These are phyloP conservation scores for Rubroshorea leprosula DNA, from an alignment of 345 rosid species.

Conservation along the genomic window DNA sequence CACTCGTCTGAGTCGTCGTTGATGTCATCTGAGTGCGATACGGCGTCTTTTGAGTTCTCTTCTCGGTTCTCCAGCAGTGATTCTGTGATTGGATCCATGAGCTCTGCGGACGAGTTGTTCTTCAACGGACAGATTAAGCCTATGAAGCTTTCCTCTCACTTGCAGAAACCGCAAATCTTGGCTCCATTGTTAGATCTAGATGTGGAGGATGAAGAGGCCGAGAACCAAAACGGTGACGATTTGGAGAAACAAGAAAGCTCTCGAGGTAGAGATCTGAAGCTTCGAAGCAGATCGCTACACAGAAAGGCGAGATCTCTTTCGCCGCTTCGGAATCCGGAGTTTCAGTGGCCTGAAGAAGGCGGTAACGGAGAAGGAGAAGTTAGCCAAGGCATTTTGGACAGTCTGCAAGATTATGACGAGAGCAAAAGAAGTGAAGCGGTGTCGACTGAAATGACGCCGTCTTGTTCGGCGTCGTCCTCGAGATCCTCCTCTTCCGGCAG, in stretches of 20 bases:
- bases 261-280: constrained; percentile 28
- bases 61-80: constrained; percentile 19
- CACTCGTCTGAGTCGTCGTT: constrained; percentile 5
- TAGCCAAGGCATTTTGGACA: constrained; percentile 5
- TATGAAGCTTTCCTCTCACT: constrained; percentile 21
- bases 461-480: constrained; percentile 29
- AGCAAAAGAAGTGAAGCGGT: no score
- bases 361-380: constrained; percentile 11
- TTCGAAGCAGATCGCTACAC: constrained; percentile 21
- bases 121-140: constrained; percentile 37
- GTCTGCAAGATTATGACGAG: neutral
- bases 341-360: constrained; percentile 20
- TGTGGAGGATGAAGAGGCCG: constrained; percentile 7
- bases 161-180: constrained; percentile 18
- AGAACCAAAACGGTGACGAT: constrained; percentile 1
- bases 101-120: constrained; percentile 41
- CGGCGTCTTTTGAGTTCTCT: constrained; percentile 22
- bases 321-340: constrained; percentile 26
- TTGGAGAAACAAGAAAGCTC: neutral
- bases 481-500: constrained; percentile 33
- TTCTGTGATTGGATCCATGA: constrained; percentile 17
- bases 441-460: constrained; percentile 21
- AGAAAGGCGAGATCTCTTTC: constrained; percentile 36
- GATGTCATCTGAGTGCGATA: neutral
- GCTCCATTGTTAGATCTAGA: constrained; percentile 20